Percentiles rank a stretch among this genome's conserved stretches.
Conservation (phyloP, 2,329 filamentous ascomycete genomes). For the Fusarium chlamydosporum region DNA sequence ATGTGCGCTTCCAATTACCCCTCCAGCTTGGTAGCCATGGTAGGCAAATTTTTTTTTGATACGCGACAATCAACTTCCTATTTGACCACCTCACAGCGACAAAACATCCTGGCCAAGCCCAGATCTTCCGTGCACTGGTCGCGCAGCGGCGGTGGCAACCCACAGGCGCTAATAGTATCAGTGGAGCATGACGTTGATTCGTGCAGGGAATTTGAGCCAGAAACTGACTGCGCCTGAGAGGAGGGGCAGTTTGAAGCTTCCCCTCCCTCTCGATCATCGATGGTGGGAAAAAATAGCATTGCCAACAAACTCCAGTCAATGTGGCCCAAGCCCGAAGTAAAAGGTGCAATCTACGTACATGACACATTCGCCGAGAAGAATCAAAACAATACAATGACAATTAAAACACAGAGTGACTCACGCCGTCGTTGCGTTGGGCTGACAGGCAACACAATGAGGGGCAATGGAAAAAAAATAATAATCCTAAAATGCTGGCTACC, state of each 20-base stretch:
- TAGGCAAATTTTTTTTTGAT: slow-evolving; percentile 15
- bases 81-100: slow-evolving; percentile 39
- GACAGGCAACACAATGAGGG: slow-evolving; percentile 43
- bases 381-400: neutral
- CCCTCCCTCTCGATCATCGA: slow-evolving; percentile 42
- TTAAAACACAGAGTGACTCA: slow-evolving; percentile 46
- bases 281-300: slow-evolving; percentile 5
- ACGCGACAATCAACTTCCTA: slow-evolving; percentile 36
- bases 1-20: slow-evolving; percentile 20
- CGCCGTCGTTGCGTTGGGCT: slow-evolving; percentile 50
- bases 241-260: slow-evolving; percentile 47
- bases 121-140: slow-evolving; percentile 36
- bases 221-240: slow-evolving; percentile 43
- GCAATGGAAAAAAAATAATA: slow-evolving; percentile 32
- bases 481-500: slow-evolving; percentile 19
- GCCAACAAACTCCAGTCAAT: slow-evolving; percentile 1
- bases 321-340: slow-evolving; percentile 6
- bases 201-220: slow-evolving; percentile 45
- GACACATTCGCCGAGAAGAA: slow-evolving; percentile 7
- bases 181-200: slow-evolving; percentile 55
- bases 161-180: slow-evolving; percentile 30
- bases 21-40: slow-evolving; percentile 20
- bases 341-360: neutral
- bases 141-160: slow-evolving; percentile 49
- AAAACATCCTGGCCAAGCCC: slow-evolving; percentile 43